phyloP scores from a whole-genome alignment of 1,284 basidiomycete genomes.

The Malassezia yamatoensis region DNA sequence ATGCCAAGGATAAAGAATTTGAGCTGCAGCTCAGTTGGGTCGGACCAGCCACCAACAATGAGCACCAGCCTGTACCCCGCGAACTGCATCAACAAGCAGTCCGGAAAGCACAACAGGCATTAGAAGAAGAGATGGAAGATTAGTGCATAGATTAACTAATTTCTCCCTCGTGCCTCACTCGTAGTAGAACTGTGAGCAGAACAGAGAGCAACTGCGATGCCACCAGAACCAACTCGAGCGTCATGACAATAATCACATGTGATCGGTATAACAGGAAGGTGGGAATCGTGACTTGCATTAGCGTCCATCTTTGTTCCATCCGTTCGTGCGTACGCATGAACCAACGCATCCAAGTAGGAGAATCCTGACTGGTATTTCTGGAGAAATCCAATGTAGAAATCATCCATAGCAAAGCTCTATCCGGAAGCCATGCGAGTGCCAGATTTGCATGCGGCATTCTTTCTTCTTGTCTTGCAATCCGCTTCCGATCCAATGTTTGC shows the following conservation, averaged over 20 bases:
- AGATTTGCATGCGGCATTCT: background rate
- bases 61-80: constrained; percentile 72
- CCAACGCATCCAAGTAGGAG: background rate
- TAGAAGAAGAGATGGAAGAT: constrained; percentile 74
- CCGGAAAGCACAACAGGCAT: constrained; percentile 71
- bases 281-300: background rate
- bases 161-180: background rate
- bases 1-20: constrained; percentile 92
- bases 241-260: background rate
- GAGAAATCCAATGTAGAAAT: background rate
- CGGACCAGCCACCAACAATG: constrained; percentile 68
- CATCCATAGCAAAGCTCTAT: background rate
- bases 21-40: constrained; percentile 98
- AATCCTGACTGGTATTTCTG: background rate
- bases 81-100: constrained; percentile 73
- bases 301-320: background rate
- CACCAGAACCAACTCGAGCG: constrained; percentile 8
- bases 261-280: constrained; percentile 2
- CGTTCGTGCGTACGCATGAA: background rate
- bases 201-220: constrained; percentile 2
- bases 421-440: background rate
- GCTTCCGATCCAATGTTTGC: background rate
- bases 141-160: constrained; percentile 22
- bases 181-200: background rate
- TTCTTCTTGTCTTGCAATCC: background rate